Conservation (phyloP, 495 filamentous ascomycete genomes). For the Aspergillus saccharolyticus region DNA sequence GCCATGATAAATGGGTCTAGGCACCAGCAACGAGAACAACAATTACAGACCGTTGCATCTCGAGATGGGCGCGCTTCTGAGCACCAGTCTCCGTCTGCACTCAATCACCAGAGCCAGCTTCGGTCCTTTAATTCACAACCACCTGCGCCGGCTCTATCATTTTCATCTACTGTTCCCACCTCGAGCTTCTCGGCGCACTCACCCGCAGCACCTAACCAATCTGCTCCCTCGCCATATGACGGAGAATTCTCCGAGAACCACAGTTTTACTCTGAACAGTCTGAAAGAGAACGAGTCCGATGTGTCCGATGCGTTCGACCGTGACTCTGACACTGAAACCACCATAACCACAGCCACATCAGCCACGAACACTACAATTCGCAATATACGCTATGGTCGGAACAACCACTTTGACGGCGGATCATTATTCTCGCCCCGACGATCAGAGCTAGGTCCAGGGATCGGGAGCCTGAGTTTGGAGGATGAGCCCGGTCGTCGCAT, state of each 20-base stretch:
- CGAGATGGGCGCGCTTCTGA: not conserved
- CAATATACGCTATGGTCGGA: constrained; percentile 37
- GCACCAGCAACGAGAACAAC: constrained; percentile 5
- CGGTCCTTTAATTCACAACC: constrained; percentile 21
- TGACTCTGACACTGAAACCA: constrained; percentile 42
- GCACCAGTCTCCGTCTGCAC: constrained; percentile 12
- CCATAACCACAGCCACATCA: constrained; percentile 33
- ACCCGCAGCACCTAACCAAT: constrained; percentile 21
- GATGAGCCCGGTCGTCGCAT: constrained; percentile 35
- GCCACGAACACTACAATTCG: constrained; percentile 35
- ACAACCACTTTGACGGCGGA: constrained; percentile 6
- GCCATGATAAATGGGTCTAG: not conserved
- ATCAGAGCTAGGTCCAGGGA: constrained; percentile 34
- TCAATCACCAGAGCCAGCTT: constrained; percentile 11
- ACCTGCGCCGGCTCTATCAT: constrained; percentile 29
- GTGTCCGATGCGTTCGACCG: constrained; percentile 32
- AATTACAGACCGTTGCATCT: not conserved
- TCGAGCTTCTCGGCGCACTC: constrained; percentile 33
- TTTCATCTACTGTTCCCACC: constrained; percentile 24
- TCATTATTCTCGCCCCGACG: constrained; percentile 30
- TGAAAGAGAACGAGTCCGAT: constrained; percentile 32
- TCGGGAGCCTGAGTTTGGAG: constrained; percentile 40
- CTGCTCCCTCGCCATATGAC: constrained; percentile 15
- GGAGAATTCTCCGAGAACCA: constrained; percentile 19
- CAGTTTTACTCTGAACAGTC: constrained; percentile 35